Conservation (phyloP, 257 asterid genomes). For the Voacanga thouarsii region DNA sequence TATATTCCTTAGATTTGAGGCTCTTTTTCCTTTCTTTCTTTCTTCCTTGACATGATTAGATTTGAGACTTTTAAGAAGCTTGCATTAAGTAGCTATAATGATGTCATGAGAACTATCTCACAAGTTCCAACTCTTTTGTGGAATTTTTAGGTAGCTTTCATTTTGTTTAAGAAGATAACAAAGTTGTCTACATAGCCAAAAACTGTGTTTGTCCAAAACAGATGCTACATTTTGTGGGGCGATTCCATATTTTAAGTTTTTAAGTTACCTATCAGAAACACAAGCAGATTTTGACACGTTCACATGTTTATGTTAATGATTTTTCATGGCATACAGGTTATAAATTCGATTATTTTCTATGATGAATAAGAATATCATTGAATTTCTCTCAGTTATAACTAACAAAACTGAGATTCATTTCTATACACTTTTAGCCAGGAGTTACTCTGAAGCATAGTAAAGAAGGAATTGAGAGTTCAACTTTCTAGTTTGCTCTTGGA, state of each 20-base stretch:
- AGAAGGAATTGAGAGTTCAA: constrained; percentile 98
- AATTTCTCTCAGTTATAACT: not conserved
- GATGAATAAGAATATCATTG: not conserved
- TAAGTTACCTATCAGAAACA: not conserved
- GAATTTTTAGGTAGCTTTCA: not conserved
- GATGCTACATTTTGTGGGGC: not conserved
- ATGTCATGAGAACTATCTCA: not conserved
- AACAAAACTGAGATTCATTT: not conserved
- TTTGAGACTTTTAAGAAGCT: too few species aligned
- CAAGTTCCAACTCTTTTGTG: not conserved
- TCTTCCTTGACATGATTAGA: too few species aligned
- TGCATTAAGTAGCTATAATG: too few species aligned
- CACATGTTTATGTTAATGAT: not conserved
- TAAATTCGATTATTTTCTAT: not conserved
- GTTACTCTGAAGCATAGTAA: constrained; percentile 67
- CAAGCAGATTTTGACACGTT: not conserved
- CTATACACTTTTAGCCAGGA: constrained; percentile 60
- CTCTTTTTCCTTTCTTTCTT: too few species aligned
- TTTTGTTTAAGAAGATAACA: not conserved
- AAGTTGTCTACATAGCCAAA: not conserved
- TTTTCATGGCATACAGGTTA: too few species aligned
- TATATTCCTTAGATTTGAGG: too few species aligned
- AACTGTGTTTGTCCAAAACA: not conserved
- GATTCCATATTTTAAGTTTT: not conserved
- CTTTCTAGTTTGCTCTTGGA: constrained; percentile 97